phyloP scores from a whole-genome alignment of 148 eudicot species.

The Chenopodium quinoa region DNA sequence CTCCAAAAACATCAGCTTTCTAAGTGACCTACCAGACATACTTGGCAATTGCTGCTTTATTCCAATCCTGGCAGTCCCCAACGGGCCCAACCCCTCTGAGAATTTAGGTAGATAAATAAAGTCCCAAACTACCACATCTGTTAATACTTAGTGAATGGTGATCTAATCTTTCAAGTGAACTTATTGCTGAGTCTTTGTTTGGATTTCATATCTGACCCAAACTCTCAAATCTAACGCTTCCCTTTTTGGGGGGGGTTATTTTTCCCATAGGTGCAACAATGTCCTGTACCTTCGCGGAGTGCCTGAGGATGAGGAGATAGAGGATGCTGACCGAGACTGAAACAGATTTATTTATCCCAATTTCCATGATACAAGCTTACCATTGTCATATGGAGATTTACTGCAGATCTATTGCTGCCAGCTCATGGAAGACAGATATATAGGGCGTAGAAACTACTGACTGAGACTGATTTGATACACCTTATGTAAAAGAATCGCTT shows the following conservation, averaged over 20 bases:
- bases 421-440: not conserved
- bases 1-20: no score
- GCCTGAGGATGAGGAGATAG: conserved; percentile 84
- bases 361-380: not conserved
- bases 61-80: no score
- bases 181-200: no score
- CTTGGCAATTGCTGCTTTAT: no score
- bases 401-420: not conserved
- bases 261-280: conserved; percentile 61
- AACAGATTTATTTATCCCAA: not conserved
- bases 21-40: no score
- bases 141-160: no score
- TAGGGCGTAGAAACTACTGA: not conserved
- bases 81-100: no score
- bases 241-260: not conserved
- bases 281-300: conserved; percentile 83
- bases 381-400: not conserved
- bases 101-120: no score
- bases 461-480: not conserved
- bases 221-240: not conserved
- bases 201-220: not conserved
- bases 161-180: no score
- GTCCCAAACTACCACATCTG: no score
- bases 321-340: conserved; percentile 67
- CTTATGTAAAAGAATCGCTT: not conserved